Base-by-base conservation (phyloP, 225 moss, liverwort and hornwort genomes). In the Physcomitrium patens region DNA sequence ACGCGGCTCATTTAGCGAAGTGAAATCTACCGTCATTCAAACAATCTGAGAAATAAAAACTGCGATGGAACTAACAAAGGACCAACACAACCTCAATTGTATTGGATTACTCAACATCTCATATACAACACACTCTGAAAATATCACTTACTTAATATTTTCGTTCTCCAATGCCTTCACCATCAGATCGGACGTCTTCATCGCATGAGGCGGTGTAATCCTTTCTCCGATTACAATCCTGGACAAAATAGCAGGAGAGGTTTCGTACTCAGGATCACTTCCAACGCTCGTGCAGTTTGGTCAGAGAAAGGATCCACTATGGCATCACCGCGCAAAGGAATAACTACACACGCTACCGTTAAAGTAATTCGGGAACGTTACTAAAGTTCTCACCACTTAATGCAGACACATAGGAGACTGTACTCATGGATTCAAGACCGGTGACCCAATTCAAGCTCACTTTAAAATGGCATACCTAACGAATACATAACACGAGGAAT, bases 101-200 rank as follows among this genome's bases (percentile, higher is more conserved):
- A 26, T 13, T 22, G 23, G 10, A 17, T 18, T 4, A 17, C 12
- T 3, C 12, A 49, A 15, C 11, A 49, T 15, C 5, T 5, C 48
- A 12, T 49, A 12, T 49, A 11, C 12, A 37, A 37, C 31, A 37
- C 31, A 7, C 31, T 37, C 31, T 4, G 31, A 37, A 37, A 37
- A 37, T 3, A 37, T 37, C 15, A 77, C 87, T 77, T 71, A 87
- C 84, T 87, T 78, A 7, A 87, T 84, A 49, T 82, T 82, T 67
- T 87, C 84, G 26, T 87, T 87, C 74, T 87, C 87, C n/a, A 87
- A 56, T 2, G 79, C 84, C 54, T 67, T 63, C 10, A 87, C 84
- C 77, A 87, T 77, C 9, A 79, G 72, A 53, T 84, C 84, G 24
- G 84, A 84, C 8, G 84, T 79, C 77, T 80, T 81, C 79, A 83